Evolutionary conservation across 352 stramenopile species (phyloP).

Genomic region (Sclerospora graminicola): DNA sequence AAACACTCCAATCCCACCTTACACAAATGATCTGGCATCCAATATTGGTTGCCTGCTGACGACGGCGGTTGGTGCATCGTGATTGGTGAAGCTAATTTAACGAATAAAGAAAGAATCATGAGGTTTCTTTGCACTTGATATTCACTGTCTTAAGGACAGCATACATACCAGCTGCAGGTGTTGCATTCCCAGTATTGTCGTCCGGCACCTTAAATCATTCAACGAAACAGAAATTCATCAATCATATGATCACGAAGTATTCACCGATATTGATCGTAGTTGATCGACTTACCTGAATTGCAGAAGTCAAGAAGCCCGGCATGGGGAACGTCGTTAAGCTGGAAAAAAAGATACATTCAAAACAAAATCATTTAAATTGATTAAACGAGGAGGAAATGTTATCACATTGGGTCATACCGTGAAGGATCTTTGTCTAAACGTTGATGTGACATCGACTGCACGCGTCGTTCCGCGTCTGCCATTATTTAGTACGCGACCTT

Average conservation of each 20-base stretch:
- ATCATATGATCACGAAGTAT: neutral
- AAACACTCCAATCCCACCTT: slow-evolving; percentile 32
- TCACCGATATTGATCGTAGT: neutral
- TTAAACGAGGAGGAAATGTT: no score
- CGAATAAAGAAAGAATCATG: neutral
- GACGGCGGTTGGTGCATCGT: slow-evolving; percentile 26
- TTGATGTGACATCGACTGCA: slow-evolving; percentile 36
- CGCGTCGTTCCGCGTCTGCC: slow-evolving; percentile 19
- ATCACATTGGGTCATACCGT: slow-evolving; percentile 23
- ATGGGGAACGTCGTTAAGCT: slow-evolving; percentile 65
- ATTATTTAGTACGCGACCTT: slow-evolving; percentile 2
- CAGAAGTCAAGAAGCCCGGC: slow-evolving; percentile 40
- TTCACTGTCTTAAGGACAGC: neutral
- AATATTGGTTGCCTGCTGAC: slow-evolving; percentile 52
- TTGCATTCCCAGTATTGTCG: neutral
- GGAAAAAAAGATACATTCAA: neutral
- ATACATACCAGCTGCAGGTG: slow-evolving; percentile 8
- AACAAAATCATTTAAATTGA: neutral
- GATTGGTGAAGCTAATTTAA: slow-evolving; percentile 12
- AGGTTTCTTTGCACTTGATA: neutral
- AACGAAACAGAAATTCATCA: neutral
- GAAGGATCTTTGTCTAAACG: slow-evolving; percentile 42
- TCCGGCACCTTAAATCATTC: slow-evolving; percentile 14
- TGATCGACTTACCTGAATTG: slow-evolving; percentile 25
- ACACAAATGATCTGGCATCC: slow-evolving; percentile 81